Evolutionary conservation across 2,329 filamentous ascomycete genomes (phyloP).

Genomic region (Stachybotrys echinatus): DNA sequence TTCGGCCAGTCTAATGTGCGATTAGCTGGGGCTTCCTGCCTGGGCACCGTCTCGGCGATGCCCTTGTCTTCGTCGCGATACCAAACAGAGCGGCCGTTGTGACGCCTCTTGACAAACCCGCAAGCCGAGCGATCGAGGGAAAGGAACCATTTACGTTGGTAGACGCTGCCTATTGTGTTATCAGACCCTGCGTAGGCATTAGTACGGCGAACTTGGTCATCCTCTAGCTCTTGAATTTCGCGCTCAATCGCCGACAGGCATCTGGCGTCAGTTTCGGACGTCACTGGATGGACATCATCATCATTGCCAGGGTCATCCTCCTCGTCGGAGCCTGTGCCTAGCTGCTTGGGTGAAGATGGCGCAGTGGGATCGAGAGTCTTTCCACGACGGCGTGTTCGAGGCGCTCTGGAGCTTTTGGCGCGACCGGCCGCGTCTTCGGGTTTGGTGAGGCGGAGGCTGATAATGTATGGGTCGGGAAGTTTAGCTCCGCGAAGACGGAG

Average conservation of each 20-base stretch:
- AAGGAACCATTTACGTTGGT: constrained; percentile 64
- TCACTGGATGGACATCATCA: constrained; percentile 10
- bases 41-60: no score
- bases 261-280: constrained; percentile 6
- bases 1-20: no score
- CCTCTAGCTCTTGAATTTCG: constrained; percentile 40
- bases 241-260: constrained; percentile 29
- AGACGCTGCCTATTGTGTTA: constrained; percentile 61
- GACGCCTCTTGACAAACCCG: constrained; percentile 44
- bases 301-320: constrained; percentile 3
- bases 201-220: constrained; percentile 48
- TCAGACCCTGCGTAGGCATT: constrained; percentile 63
- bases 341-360: background rate
- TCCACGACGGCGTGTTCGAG: constrained; percentile 7
- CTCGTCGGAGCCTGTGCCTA: background rate
- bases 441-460: constrained; percentile 48
- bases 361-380: no score
- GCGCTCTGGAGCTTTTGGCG: constrained; percentile 12
- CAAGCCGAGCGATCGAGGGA: constrained; percentile 54
- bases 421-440: constrained; percentile 31
- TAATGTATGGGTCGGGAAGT: constrained; percentile 47
- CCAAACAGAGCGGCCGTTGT: constrained; percentile 10
- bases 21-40: no score
- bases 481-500: constrained; percentile 48
- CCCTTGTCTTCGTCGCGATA: background rate